Base-by-base conservation (phyloP, 805 yeast genomes). In the Candida caryicola region DNA sequence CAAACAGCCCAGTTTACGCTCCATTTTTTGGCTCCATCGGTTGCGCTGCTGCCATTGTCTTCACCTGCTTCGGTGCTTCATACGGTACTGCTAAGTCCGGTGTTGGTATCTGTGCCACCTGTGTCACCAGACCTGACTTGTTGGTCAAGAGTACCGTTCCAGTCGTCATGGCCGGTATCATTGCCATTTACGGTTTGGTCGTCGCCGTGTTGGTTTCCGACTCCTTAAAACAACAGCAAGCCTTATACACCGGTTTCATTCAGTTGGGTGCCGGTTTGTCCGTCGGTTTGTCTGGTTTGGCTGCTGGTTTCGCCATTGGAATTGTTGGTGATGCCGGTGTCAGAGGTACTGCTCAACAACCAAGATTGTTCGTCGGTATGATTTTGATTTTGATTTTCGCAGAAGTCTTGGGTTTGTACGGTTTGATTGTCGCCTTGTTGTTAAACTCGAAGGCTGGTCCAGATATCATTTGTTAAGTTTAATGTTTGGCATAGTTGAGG, bases 251-350 rank as follows among this genome's bases (percentile, higher is more conserved):
- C 45, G 98, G 98, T 51, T 91, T 91, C 77, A 89, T 91, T 69
- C 99, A 91, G 74, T 76, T 91, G 59, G 98, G 96, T 71, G 96
- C 97, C 43, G 99, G 99, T 67, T 77, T 91, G 57, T 85, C 96
- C 36, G 99, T 91, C 51, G 99, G 99, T 60, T 77, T 91, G 54
- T 84, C 96, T 46, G 96, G 98, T 66, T 77, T 91, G 62, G 97
- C 98, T 61, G 96, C 97, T 50, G 99, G 99, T 54, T 91, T 88
- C 61, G 97, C 99, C 66, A 91, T 91, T 72, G 99, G 99, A 73
- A 91, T 91, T 53, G 99, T 91, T 52, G 99, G 99, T 67, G 99
- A 91, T 66, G 97, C 96, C 42, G 99, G 99, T 78, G 98, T 91
- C 42, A 86, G 98, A 76, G 96, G 96, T 70, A 83, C 90, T 51